Evolutionary conservation across 345 rosid species (phyloP).

Genomic region (Citrus inodora): DNA sequence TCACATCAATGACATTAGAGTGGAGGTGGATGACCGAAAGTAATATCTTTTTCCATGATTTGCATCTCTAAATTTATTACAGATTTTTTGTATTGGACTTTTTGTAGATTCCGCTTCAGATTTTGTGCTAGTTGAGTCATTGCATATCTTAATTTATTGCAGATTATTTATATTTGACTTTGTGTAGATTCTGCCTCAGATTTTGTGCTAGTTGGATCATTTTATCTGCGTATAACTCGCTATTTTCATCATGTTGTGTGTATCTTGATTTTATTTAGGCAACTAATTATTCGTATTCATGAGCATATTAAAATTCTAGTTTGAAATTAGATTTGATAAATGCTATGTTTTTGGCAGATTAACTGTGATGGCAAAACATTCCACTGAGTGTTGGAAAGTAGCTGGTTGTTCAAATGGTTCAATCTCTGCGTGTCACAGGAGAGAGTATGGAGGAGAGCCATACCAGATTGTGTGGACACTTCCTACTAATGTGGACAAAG

Average conservation of each 20-base stretch:
- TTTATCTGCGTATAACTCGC: background rate
- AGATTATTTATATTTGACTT: background rate
- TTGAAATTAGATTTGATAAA: slow-evolving; percentile 1
- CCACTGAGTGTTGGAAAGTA: slow-evolving; percentile 23
- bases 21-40: slow-evolving; percentile 63
- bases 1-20: slow-evolving; percentile 56
- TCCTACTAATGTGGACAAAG: slow-evolving; percentile 56
- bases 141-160: background rate
- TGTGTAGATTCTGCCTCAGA: background rate
- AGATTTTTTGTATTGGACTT: background rate
- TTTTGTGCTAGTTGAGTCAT: background rate
- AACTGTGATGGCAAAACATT: slow-evolving; percentile 51
- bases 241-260: background rate
- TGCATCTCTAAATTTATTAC: background rate
- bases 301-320: background rate
- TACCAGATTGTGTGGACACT: slow-evolving; percentile 67
- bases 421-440: slow-evolving; percentile 46
- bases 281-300: background rate
- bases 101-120: background rate
- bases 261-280: background rate
- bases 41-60: slow-evolving; percentile 15
- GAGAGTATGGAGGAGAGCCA: slow-evolving; percentile 56
- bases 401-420: slow-evolving; percentile 24
- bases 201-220: background rate
- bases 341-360: slow-evolving; percentile 38